These are phyloP conservation scores for Fusarium sp. DNA, from an alignment of 2,329 filamentous ascomycete genomes.

Conservation along the genomic window DNA sequence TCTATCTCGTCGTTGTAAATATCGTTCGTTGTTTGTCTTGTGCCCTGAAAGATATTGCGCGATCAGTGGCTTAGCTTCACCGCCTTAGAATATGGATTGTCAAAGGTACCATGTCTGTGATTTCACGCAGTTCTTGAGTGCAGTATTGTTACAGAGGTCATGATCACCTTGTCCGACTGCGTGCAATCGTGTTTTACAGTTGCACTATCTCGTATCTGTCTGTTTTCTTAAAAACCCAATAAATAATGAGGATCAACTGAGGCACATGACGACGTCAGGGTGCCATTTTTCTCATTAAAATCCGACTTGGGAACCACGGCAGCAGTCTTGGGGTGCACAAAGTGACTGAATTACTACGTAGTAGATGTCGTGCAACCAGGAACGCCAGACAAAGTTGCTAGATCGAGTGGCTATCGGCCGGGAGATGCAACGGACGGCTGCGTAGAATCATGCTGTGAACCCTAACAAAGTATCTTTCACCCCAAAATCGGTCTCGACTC, in stretches of 20 bases:
- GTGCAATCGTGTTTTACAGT: slow-evolving; percentile 21
- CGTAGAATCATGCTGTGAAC: slow-evolving; percentile 17
- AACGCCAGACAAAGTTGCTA: slow-evolving; percentile 1
- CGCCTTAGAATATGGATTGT: neutral
- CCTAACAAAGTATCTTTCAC: neutral
- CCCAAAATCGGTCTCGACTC: slow-evolving; percentile 16
- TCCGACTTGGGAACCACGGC: neutral
- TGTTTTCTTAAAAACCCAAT: slow-evolving; percentile 19
- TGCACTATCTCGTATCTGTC: slow-evolving; percentile 25
- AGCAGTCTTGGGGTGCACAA: slow-evolving; percentile 8
- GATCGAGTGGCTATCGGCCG: slow-evolving; percentile 8
- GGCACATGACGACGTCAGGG: slow-evolving; percentile 31
- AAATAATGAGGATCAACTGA: slow-evolving; percentile 27
- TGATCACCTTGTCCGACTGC: slow-evolving; percentile 11
- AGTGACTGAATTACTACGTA: slow-evolving; percentile 20
- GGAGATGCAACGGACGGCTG: slow-evolving; percentile 6
- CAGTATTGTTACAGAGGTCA: slow-evolving; percentile 7
- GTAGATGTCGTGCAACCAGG: slow-evolving; percentile 35
- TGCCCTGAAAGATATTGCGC: slow-evolving; percentile 7
- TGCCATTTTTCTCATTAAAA: slow-evolving; percentile 7
- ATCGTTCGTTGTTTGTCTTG: neutral
- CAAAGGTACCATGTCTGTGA: neutral
- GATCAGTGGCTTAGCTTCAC: slow-evolving; percentile 19
- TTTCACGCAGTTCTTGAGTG: neutral
- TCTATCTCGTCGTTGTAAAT: neutral